Evolutionary conservation across 2,329 filamentous ascomycete species (phyloP), one percentile per base, ranked within the genome.

Genomic region (Onygenales sp.): DNA sequence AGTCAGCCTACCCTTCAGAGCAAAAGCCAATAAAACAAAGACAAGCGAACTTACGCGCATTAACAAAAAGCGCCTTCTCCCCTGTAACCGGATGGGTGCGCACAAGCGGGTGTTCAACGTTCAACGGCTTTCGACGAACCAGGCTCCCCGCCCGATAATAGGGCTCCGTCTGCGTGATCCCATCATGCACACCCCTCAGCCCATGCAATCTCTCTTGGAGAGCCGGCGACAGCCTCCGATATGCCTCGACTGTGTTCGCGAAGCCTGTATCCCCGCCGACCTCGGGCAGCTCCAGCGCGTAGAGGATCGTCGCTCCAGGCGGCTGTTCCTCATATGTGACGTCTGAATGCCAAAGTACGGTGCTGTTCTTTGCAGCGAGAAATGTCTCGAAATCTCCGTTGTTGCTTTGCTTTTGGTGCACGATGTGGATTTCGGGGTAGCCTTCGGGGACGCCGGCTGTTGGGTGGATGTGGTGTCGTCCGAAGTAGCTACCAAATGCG

Each of bases 321-420:
- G 91, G 89, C 71, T 96, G 90, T 60, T 81, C 75, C 73, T 95
- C 91, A 66, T 94, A 95, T 0, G 86, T 87, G 1, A 95, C 85
- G 60, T 95, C 90, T 0, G 84, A 87, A 72, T 95, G 90, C 89
- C 89, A 95, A 7, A 87, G 88, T 1, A 94, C 83, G 1, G 85
- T 87, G 70, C 85, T 92, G 3, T 87, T 91, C 17, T 86, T 79
- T 45, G 81, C 80, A 52, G 78, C 72, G 60, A 89, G 84, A 69
- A 86, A 87, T 48, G 79, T 68, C 7, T 64, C 75, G 17, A 79
- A 72, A 17, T 76, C 78, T 2, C 75, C 78, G 6, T 77, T 81
- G 60, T 87, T 84, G 55, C 81, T 73, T 49, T 81, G 84, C 17
- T 82, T 82, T 39, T 87, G 81, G 70, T 92, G 87, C 1, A 92